Evolutionary conservation across 1,284 basidiomycete species (phyloP), one percentile per base, ranked within the genome.

Genomic region (Coniferiporia sulphurascens): DNA sequence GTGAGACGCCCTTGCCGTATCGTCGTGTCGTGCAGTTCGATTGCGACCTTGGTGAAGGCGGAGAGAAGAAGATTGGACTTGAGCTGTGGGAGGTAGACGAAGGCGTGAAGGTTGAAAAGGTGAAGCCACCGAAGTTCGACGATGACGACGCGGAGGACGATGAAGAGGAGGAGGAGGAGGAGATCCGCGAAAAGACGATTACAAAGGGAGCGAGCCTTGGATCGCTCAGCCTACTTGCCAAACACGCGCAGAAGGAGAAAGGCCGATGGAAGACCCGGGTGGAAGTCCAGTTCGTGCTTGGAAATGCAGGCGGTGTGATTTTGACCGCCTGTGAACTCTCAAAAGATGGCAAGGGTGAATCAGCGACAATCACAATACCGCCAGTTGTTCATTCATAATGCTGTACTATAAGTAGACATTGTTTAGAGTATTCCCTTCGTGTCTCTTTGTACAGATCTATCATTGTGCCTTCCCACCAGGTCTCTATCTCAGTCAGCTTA

Each of bases 1-100:
- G 81, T 61, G 89, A 91, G 67, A 93, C 93, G 0, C 85, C 90
- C 0, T 75, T 96, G 12, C 95, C 95, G 41, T 85, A 84, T 36
- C 78, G 94, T 61, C 77, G 95, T 55, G 78, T 79, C 4, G 78
- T 91, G 52, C 78, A 83, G 15, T 78, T 97, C 65, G 84, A 88
- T n/a, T 84, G 90, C 27, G 79, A 81, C 38, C 72, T 86, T 5
- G 77, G 79, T n/a, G 80, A 78, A 41, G 72, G 71, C 5, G 51
- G 35, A 7, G 52, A 70, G 55, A 78, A 77, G 64, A 76, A 74
- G 61, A 75, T 93, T 51, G 85, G 83, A 13, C 80, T 96, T 62
- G 92, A 95, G 72, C 75, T 98, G 46, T 95, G 91, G 86, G 92
- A 98, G 73, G 91, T 89, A 49, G 84, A 85, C 64, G 87, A 93